phyloP scores from a whole-genome alignment of 2,329 filamentous ascomycete genomes.

The Dryadomyces quercus-mongolicae region DNA sequence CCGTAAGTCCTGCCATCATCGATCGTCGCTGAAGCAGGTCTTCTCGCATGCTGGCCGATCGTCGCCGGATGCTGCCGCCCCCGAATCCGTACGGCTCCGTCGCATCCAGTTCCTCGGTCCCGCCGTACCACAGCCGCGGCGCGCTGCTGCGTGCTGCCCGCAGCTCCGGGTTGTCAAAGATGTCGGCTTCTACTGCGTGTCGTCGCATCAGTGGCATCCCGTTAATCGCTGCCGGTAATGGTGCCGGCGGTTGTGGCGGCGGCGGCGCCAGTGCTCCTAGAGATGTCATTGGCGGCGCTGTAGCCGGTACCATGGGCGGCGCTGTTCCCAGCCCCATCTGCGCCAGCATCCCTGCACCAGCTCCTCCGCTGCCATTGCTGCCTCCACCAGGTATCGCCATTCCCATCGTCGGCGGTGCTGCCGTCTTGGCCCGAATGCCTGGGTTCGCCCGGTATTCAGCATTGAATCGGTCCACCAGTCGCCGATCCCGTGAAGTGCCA shows the following conservation, averaged over 20 bases:
- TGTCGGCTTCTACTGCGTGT: slow-evolving; percentile 27
- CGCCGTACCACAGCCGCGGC: slow-evolving; percentile 1
- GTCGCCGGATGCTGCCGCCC: neutral
- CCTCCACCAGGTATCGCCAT: neutral
- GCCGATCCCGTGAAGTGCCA: slow-evolving; percentile 32
- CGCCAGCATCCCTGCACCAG: neutral
- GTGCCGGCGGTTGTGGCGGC: slow-evolving; percentile 6
- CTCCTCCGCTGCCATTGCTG: neutral
- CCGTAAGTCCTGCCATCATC: slow-evolving; percentile 34
- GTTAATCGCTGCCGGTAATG: slow-evolving; percentile 4
- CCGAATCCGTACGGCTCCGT: neutral
- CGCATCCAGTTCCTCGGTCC: neutral
- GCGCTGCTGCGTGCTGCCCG: neutral
- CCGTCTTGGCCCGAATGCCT: slow-evolving; percentile 11
- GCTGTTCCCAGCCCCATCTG: neutral
- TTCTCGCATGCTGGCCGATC: neutral
- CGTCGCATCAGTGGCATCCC: slow-evolving; percentile 21
- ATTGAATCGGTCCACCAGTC: slow-evolving; percentile 26
- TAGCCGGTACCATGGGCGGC: slow-evolving; percentile 9
- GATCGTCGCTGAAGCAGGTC: slow-evolving; percentile 18
- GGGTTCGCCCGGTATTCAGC: slow-evolving; percentile 5
- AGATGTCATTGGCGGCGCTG: slow-evolving; percentile 12
- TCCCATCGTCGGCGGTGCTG: slow-evolving; percentile 10
- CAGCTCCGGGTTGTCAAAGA: slow-evolving; percentile 18
- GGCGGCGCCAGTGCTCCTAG: slow-evolving; percentile 14